Conservation (phyloP, 805 yeast species). For the Kuraishia piskuri region DNA sequence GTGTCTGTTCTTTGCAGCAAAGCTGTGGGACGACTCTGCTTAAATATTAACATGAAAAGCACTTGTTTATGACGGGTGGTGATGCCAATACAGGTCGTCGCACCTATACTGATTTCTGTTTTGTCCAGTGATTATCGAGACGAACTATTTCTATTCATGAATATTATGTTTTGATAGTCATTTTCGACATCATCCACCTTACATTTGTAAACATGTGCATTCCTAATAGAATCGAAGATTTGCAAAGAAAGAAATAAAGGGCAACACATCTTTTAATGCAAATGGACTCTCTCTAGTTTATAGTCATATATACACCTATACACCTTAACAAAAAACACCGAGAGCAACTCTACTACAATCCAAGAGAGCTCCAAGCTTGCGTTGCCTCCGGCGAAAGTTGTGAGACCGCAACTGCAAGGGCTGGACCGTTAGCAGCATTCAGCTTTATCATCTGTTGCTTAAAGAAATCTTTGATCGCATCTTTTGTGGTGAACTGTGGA, state of each 20-base stretch:
- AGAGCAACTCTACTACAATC: not conserved
- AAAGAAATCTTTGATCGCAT: constrained; percentile 24
- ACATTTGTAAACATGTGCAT: not conserved
- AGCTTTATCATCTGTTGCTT: constrained; percentile 7
- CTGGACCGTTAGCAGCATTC: constrained; percentile 1
- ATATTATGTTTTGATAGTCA: not conserved
- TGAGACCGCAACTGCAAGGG: not conserved
- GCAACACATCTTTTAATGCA: too few species aligned
- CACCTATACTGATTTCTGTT: not conserved
- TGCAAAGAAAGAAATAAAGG: not conserved
- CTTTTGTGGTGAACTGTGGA: constrained; percentile 31
- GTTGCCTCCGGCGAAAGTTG: constrained; percentile 1
- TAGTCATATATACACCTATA: too few species aligned
- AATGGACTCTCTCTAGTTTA: too few species aligned
- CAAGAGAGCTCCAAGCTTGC: not conserved
- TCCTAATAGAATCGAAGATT: not conserved
- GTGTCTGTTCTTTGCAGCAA: not conserved
- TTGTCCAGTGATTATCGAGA: not conserved
- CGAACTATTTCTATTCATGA: too few species aligned
- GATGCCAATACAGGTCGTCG: not conserved
- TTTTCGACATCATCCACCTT: too few species aligned
- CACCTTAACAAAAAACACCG: too few species aligned
- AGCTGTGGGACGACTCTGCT: not conserved
- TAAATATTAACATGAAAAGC: not conserved
- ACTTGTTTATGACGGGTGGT: not conserved